Percentiles rank a stretch among this genome's conserved stretches.
Conservation (phyloP, 1,284 basidiomycete species). For the Coriolopsis trogii region DNA sequence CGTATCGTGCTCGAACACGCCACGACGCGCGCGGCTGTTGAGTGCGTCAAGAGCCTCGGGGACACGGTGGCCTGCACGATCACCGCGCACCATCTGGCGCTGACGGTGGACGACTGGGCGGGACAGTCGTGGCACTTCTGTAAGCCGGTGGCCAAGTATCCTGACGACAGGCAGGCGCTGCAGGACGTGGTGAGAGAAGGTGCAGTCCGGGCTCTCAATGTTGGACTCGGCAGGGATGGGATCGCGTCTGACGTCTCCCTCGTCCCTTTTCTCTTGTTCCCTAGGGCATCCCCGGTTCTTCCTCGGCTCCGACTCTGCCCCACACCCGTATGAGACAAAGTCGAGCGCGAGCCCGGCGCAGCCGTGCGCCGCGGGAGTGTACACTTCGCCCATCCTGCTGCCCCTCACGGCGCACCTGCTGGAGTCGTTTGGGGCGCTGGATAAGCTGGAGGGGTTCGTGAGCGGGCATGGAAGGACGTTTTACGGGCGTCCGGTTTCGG, state of each 20-base stretch:
- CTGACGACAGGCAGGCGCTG: slow-evolving; percentile 88
- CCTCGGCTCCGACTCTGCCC: slow-evolving; percentile 96
- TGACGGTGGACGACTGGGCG: slow-evolving; percentile 98
- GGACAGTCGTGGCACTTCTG: slow-evolving; percentile 97
- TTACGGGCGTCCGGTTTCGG: slow-evolving; percentile 56
- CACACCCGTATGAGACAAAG: slow-evolving; percentile 86
- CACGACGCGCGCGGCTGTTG: slow-evolving; percentile 96
- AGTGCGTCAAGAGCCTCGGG: slow-evolving; percentile 84
- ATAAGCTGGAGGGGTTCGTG: slow-evolving; percentile 80
- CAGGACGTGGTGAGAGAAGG: slow-evolving; percentile 82
- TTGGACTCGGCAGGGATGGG: slow-evolving; percentile 6
- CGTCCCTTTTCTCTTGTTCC: neutral
- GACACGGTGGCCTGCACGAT: slow-evolving; percentile 95
- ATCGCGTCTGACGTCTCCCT: slow-evolving; percentile 1
- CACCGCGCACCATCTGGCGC: slow-evolving; percentile 93
- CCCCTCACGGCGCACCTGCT: slow-evolving; percentile 85
- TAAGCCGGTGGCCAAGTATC: slow-evolving; percentile 98
- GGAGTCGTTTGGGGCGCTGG: slow-evolving; percentile 85
- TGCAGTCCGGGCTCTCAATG: slow-evolving; percentile 32
- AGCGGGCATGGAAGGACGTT: slow-evolving; percentile 80
- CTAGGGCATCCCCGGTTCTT: slow-evolving; percentile 95
- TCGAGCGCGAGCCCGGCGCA: slow-evolving; percentile 72
- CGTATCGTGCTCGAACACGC: slow-evolving; percentile 99
- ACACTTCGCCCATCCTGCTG: slow-evolving; percentile 90
- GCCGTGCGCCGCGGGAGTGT: slow-evolving; percentile 91